Percentiles rank a stretch among this genome's conserved stretches.
These are phyloP conservation scores for Trematosphaeria pertusa DNA, from an alignment of 2,329 filamentous ascomycete genomes.

Conservation along the genomic window DNA sequence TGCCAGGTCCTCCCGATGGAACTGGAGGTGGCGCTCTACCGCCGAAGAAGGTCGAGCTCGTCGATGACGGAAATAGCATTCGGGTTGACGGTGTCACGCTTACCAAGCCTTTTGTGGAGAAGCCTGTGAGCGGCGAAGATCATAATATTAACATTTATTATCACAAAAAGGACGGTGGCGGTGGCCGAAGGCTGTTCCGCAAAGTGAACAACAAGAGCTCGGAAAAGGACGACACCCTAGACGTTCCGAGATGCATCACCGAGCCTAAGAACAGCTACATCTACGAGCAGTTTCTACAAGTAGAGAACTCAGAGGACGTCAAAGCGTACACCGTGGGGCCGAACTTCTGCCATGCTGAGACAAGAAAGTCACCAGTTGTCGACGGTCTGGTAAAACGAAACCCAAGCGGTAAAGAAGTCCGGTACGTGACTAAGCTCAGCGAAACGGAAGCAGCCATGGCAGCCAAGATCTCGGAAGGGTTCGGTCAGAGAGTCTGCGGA, in stretches of 20 bases:
- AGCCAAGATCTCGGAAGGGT: slow-evolving; percentile 85
- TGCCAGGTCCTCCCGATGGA: slow-evolving; percentile 74
- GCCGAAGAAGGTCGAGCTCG: slow-evolving; percentile 76
- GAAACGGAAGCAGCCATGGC: slow-evolving; percentile 85
- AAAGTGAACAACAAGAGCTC: slow-evolving; percentile 99
- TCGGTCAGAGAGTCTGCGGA: slow-evolving; percentile 93
- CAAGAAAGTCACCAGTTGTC: slow-evolving; percentile 94
- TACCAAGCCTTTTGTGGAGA: slow-evolving; percentile 96
- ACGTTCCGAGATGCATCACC: slow-evolving; percentile 78
- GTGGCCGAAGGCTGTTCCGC: slow-evolving; percentile 88
- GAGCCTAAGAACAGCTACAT: slow-evolving; percentile 86
- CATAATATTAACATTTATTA: slow-evolving; percentile 99
- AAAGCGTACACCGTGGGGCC: slow-evolving; percentile 98
- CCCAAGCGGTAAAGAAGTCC: slow-evolving; percentile 94
- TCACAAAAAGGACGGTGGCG: slow-evolving; percentile 82
- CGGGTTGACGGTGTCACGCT: slow-evolving; percentile 83
- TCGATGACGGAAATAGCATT: slow-evolving; percentile 89
- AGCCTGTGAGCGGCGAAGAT: slow-evolving; percentile 96
- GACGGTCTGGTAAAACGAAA: slow-evolving; percentile 95
- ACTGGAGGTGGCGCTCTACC: slow-evolving; percentile 63
- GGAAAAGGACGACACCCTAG: slow-evolving; percentile 82
- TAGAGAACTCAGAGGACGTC: slow-evolving; percentile 97
- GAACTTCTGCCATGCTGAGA: slow-evolving; percentile 94
- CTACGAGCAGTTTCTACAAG: slow-evolving; percentile 95
- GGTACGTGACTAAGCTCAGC: slow-evolving; percentile 87